Conservation (phyloP, 192 early-diverging fungal species). For the Podila horticola region DNA sequence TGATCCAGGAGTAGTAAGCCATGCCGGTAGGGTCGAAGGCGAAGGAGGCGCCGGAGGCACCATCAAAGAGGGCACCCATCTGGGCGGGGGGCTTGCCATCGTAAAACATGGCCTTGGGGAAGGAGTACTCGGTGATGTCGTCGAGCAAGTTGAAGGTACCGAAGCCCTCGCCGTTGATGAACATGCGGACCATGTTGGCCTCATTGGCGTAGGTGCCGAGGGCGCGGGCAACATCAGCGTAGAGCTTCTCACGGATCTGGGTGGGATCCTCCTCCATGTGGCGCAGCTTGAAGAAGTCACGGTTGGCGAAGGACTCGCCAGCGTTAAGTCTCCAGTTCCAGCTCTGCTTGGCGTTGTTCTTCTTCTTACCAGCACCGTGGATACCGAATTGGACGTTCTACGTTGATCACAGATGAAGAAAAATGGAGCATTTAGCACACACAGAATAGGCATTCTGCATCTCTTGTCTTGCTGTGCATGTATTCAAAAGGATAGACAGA, state of each 20-base stretch:
- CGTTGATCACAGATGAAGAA: background rate
- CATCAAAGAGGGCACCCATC: conserved; percentile 56
- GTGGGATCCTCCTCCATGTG: conserved; percentile 63
- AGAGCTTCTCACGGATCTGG: conserved; percentile 62
- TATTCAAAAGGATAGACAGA: background rate
- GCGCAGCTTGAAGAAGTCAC: conserved; percentile 58
- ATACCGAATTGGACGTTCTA: conserved; percentile 57
- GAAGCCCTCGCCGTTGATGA: conserved; percentile 53
- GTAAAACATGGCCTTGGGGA: conserved; percentile 53
- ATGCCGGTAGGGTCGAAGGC: conserved; percentile 28
- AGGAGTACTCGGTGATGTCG: conserved; percentile 56
- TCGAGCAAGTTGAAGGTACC: conserved; percentile 63
- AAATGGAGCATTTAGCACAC: background rate
- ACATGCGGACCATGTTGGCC: conserved; percentile 58
- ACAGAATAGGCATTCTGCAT: too few relatives aligned
- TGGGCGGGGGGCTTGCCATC: conserved; percentile 29
- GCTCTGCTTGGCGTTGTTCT: conserved; percentile 62
- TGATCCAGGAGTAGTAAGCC: conserved; percentile 35
- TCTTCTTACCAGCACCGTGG: conserved; percentile 58
- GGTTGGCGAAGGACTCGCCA: conserved; percentile 33
- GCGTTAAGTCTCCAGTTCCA: conserved; percentile 52
- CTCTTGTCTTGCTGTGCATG: too few relatives aligned
- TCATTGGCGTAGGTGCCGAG: conserved; percentile 57
- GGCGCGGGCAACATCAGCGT: conserved; percentile 52
- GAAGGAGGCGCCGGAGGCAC: conserved; percentile 57